phyloP scores from a whole-genome alignment of 192 early-diverging fungal genomes.

The Paraglomus brasilianum region DNA sequence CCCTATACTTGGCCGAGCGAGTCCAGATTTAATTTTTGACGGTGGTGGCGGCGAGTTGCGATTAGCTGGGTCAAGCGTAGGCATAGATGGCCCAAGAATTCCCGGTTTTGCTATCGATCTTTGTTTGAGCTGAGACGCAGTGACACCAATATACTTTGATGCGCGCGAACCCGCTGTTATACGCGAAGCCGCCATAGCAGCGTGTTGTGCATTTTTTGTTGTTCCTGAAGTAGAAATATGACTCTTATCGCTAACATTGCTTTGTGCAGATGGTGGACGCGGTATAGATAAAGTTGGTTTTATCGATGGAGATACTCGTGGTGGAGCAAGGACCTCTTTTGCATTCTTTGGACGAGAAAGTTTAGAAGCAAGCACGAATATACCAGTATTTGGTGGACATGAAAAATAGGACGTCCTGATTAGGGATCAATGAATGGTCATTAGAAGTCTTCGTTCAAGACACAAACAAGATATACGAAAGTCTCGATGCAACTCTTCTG shows the following conservation, averaged over 20 bases:
- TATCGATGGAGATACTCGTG: constrained; percentile 12
- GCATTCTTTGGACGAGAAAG: constrained; percentile 38
- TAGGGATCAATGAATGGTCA: background rate
- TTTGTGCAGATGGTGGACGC: constrained; percentile 33
- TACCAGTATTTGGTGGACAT: constrained; percentile 66
- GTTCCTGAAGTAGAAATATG: constrained; percentile 23
- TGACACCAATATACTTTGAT: constrained; percentile 57
- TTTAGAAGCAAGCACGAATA: constrained; percentile 72
- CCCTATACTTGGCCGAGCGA: constrained; percentile 13
- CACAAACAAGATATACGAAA: constrained; percentile 8
- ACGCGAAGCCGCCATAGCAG: constrained; percentile 44
- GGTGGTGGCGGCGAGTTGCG: background rate
- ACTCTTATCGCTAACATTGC: background rate
- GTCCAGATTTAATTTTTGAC: background rate
- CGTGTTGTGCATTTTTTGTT: constrained; percentile 38
- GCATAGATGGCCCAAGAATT: too few relatives aligned
- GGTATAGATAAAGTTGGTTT: constrained; percentile 1
- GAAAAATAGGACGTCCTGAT: constrained; percentile 65
- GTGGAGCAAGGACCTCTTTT: constrained; percentile 15
- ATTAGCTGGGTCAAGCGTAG: background rate
- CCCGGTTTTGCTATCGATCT: constrained; percentile 29
- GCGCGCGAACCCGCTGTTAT: constrained; percentile 59
- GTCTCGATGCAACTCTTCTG: constrained; percentile 10
- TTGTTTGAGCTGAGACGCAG: constrained; percentile 52
- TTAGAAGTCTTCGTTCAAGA: too few relatives aligned